Conservation (phyloP, 257 asterid species). For the Scutellaria baicalensis region DNA sequence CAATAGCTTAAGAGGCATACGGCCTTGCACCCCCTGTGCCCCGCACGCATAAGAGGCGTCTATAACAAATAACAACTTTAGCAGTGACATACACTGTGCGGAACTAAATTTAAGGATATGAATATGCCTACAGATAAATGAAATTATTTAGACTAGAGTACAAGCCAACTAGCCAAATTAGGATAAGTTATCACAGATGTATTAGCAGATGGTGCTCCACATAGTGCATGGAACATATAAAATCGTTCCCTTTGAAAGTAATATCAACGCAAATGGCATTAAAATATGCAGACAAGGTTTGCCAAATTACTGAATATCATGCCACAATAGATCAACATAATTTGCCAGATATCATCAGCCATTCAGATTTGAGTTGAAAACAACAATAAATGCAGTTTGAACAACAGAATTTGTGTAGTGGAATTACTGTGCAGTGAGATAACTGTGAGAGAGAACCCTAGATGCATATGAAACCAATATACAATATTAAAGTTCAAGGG, state of each 20-base stretch:
- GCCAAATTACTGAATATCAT: background rate
- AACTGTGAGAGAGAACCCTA: background rate
- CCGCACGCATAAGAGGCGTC: too few species aligned
- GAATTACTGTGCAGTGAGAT: slow-evolving; percentile 2
- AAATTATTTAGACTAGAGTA: background rate
- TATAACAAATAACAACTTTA: background rate
- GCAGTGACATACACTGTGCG: background rate
- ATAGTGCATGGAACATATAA: background rate
- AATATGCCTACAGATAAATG: background rate
- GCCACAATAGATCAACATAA: background rate
- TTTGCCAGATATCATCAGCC: background rate
- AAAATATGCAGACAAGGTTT: background rate
- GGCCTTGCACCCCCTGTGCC: too few species aligned
- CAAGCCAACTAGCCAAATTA: background rate
- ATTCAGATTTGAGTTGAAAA: background rate
- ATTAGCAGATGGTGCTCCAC: background rate
- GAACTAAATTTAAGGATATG: background rate
- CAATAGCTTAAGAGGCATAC: too few species aligned
- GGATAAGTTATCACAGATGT: background rate
- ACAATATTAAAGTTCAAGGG: background rate
- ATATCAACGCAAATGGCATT: background rate
- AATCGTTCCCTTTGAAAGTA: background rate
- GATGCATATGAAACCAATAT: background rate
- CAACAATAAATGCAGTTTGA: background rate
- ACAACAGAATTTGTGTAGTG: background rate